A percentile compares a stretch with the other conserved stretches of the same genome.
Conservation (phyloP, 495 filamentous ascomycete species). For the Cetradonia linearis region DNA sequence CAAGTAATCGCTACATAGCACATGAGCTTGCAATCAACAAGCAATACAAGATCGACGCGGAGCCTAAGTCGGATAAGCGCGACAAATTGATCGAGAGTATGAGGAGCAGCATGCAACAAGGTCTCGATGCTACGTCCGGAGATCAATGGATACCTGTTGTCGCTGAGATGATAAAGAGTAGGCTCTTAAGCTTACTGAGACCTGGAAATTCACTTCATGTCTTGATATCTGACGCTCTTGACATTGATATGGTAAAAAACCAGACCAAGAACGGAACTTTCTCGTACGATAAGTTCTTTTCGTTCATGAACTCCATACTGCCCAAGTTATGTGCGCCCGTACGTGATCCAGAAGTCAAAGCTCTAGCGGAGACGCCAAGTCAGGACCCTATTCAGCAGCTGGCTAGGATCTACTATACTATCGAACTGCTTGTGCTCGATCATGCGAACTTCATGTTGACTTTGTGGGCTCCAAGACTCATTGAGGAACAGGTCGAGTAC, state of each 20-base stretch:
- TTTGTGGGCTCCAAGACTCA: conserved; percentile 66
- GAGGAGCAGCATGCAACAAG: conserved; percentile 65
- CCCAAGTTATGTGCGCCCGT: conserved; percentile 90
- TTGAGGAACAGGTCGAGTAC: conserved; percentile 70
- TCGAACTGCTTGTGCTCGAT: conserved; percentile 87
- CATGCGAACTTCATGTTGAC: conserved; percentile 90
- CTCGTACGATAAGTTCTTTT: conserved; percentile 88
- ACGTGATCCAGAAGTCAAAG: conserved; percentile 74
- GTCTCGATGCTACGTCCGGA: conserved; percentile 60
- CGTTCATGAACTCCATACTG: conserved; percentile 78
- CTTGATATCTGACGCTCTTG: conserved; percentile 75
- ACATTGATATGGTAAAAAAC: conserved; percentile 61
- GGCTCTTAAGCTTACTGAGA: conserved; percentile 71
- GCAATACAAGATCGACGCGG: conserved; percentile 56
- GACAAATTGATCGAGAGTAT: conserved; percentile 51
- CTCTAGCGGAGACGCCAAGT: conserved; percentile 59
- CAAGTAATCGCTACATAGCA: conserved; percentile 73
- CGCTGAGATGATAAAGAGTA: conserved; percentile 74
- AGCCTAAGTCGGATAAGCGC: conserved; percentile 39
- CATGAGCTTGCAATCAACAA: conserved; percentile 90
- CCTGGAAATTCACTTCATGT: conserved; percentile 72
- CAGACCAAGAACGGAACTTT: conserved; percentile 76
- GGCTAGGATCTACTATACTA: conserved; percentile 70
- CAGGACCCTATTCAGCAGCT: conserved; percentile 78
- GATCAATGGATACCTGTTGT: conserved; percentile 70